Evolutionary conservation across 306 rosid species (phyloP).

Genomic region (Citrullus colocynthis): DNA sequence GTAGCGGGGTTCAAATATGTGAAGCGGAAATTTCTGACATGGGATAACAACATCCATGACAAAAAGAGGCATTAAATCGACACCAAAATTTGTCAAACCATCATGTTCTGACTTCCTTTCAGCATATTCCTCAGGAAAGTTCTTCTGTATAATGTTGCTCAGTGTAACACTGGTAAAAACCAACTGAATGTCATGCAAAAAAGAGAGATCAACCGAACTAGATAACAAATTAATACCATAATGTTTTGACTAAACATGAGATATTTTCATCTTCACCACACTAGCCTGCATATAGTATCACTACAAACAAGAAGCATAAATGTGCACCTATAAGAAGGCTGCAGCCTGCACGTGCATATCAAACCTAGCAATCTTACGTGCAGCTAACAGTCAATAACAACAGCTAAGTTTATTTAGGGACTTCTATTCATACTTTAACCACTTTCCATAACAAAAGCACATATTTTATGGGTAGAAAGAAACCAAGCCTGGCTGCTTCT

Average conservation of each 20-base stretch:
- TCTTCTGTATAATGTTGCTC: conserved; percentile 81
- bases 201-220: conserved; percentile 1
- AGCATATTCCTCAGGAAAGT: conserved; percentile 83
- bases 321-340: neutral
- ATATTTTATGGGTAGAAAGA: neutral
- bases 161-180: conserved; percentile 69
- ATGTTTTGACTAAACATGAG: neutral
- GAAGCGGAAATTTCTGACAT: conserved; percentile 78
- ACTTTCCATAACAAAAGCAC: neutral
- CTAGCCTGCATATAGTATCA: neutral
- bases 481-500: neutral
- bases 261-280: neutral
- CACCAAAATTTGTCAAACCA: conserved; percentile 47
- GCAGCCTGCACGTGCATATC: neutral
- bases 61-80: conserved; percentile 87
- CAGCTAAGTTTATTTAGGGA: neutral
- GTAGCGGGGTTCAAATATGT: conserved; percentile 97
- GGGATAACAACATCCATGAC: conserved; percentile 98
- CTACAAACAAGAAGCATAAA: neutral
- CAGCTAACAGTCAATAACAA: neutral
- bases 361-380: neutral
- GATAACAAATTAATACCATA: neutral
- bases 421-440: neutral
- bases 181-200: conserved; percentile 14
- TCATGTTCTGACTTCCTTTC: conserved; percentile 81